A percentile compares a stretch with the other conserved stretches of the same genome.
phyloP scores from a whole-genome alignment of 768 basidiomycete species.

The Leccinum variicolor region DNA sequence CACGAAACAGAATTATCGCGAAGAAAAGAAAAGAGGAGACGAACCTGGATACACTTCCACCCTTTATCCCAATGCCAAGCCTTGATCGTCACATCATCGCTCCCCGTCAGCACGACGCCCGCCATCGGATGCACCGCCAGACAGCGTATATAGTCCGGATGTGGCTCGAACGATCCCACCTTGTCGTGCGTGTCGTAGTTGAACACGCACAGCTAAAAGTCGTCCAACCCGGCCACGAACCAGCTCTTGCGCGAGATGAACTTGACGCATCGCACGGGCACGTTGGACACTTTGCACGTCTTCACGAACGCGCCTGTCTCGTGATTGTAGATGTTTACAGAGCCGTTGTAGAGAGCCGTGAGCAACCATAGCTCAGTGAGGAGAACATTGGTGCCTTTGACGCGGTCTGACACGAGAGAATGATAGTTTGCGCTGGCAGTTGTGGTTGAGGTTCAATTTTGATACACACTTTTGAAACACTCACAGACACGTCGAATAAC shows the following conservation, averaged over 20 bases:
- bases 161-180: conserved; percentile 90
- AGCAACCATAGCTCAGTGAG: conserved; percentile 95
- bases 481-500: conserved; percentile 54
- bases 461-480: conserved; percentile 13
- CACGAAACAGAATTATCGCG: conserved; percentile 1
- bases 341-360: conserved; percentile 91
- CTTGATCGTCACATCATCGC: conserved; percentile 99
- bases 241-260: conserved; percentile 98
- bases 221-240: conserved; percentile 87
- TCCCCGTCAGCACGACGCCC: conserved; percentile 89
- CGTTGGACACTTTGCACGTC: conserved; percentile 95
- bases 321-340: conserved; percentile 98
- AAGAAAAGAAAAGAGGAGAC: conserved; percentile 17
- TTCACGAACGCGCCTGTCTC: conserved; percentile 91
- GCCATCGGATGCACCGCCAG: conserved; percentile 93
- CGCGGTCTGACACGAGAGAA: conserved; percentile 89
- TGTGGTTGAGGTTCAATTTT: neutral
- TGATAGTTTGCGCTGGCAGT: conserved; percentile 79
- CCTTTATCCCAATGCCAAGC: conserved; percentile 99
- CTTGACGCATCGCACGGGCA: conserved; percentile 93
- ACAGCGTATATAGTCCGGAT: conserved; percentile 98
- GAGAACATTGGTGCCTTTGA: conserved; percentile 96
- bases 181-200: conserved; percentile 99
- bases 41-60: conserved; percentile 94
- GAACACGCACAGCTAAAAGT: conserved; percentile 92